Evolutionary conservation across 495 filamentous ascomycete species (phyloP), one percentile per base, ranked within the genome.

Genomic region (Daldinia loculata): DNA sequence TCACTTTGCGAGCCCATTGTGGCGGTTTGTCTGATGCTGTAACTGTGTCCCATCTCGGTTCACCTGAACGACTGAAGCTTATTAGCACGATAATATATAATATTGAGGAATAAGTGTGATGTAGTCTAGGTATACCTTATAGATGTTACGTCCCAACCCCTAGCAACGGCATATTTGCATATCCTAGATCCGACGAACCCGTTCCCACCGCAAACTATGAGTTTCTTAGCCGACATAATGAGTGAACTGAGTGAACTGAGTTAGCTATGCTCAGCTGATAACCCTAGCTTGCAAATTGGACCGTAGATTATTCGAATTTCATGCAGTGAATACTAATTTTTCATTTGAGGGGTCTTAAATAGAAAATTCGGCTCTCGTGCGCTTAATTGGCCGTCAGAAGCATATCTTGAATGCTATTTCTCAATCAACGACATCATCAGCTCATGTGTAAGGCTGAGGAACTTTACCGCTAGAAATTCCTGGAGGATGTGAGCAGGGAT

Each of bases 111-210:
- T 30, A 15, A 48, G 24, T 27, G 45, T 15, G 24, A 41, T 60
- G 22, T 60, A 12, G 19, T 39, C 12, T 32, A 68, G 51, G 26
- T 87, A 92, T 88, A 92, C 93, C 92, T 95, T 67, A 98, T 87
- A 3, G 94, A 97, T 30, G 87, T 93, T 15, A 98, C 94, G 57
- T 90, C 86, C 94, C 95, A 98, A 53, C 92, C 91, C 67, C 93
- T 84, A 45, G 88, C 82, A 48, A 90, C 87, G 30, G 93, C 95
- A 39, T 90, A 89, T 86, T 92, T 95, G 81, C 94, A 98, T 80
- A 99, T 97, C 58, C 94, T 85, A 27, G 92, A 93, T 14, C 94
- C 94, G 84, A 99, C 80, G 77, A 99, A 99, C n/a, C 95, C 95
- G 75, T 90, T 97, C 59, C 95, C 95, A 59, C 95, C 95, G 56